Evolutionary conservation across 148 eudicot species (phyloP), one percentile per base, ranked within the genome.

Genomic region (Rhododendron mucronatum): DNA sequence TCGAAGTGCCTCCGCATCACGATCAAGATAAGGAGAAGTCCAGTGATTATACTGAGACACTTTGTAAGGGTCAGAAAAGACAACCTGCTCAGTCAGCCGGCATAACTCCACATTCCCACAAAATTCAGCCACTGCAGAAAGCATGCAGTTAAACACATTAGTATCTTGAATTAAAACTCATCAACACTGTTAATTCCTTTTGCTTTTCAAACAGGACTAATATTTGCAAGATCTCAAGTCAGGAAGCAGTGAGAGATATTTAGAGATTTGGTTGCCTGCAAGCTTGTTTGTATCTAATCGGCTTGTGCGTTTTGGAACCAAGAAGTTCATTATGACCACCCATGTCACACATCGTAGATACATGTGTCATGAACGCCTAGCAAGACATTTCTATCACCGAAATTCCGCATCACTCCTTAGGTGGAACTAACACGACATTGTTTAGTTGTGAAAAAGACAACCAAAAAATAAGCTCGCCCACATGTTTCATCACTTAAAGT

Each of bases 101-200:
- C 98, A 92, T 87, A 96, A 44, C 94, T 96, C 99, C 96, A 95
- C 95, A 82, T 96, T 95, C 79, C 95, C 98, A 85, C 98, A 96
- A 91, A 83, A 96, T 80, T 96, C 95, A 77, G 99, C 95, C 86
- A 96, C 99, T 96, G 95, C 87, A 90, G 5, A 88, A 85, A 85
- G 67, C 77, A 85, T 45, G 80, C n/a, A 83, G 75, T 61, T 79
- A 80, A 73, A 45, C 65, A 47, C 50, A 84, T 13, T 37, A 84
- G 69, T 65, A 65, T 51, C 12, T 39, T 15, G 71, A 75, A 75
- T 59, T 61, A 45, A 63, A 61, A 3, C 59, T 21, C 3, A 37
- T 44, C 28, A 39, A 44, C 63, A 26, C 51, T 5, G 14, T 37
- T 39, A 67, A 67, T 10, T 26, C 74, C 41, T 30, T 71, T 71